A percentile compares a stretch with the other conserved stretches of the same genome.
phyloP scores from a whole-genome alignment of 163 green algal species.

The Scenedesmus sp. region DNA sequence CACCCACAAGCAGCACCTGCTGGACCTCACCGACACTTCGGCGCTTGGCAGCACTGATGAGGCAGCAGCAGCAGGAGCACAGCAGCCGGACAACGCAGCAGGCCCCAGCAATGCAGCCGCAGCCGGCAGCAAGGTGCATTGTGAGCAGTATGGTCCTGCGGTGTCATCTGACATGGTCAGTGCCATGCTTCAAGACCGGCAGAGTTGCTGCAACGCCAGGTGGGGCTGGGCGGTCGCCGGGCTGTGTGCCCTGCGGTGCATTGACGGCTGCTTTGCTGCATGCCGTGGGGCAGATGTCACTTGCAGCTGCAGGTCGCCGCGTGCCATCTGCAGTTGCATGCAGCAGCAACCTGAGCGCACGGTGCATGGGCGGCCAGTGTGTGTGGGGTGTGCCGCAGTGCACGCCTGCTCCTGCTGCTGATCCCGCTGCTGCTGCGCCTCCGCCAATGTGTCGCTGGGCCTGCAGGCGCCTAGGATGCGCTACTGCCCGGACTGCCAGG shows the following conservation, averaged over 20 bases:
- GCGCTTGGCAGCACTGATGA: neutral
- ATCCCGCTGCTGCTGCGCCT: neutral
- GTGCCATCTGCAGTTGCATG: too few relatives aligned
- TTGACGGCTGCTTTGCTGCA: too few relatives aligned
- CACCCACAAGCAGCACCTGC: neutral
- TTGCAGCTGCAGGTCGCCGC: too few relatives aligned
- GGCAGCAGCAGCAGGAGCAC: conserved; percentile 11
- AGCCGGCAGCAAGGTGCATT: neutral
- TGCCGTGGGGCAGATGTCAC: too few relatives aligned
- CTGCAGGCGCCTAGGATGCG: neutral
- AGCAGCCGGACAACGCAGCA: neutral
- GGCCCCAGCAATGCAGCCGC: neutral
- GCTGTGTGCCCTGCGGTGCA: too few relatives aligned
- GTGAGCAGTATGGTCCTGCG: neutral
- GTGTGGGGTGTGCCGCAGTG: too few relatives aligned
- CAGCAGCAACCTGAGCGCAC: too few relatives aligned
- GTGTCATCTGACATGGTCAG: neutral
- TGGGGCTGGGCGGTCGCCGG: too few relatives aligned
- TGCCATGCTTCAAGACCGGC: neutral
- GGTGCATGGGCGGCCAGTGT: too few relatives aligned
- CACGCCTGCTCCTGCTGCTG: neutral
- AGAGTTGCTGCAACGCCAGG: neutral
- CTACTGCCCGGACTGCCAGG: conserved; percentile 9
- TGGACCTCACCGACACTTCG: neutral
- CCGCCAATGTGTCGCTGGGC: neutral